Conservation (phyloP, 2,329 filamentous ascomycete genomes). For the Pleomassaria siparia region DNA sequence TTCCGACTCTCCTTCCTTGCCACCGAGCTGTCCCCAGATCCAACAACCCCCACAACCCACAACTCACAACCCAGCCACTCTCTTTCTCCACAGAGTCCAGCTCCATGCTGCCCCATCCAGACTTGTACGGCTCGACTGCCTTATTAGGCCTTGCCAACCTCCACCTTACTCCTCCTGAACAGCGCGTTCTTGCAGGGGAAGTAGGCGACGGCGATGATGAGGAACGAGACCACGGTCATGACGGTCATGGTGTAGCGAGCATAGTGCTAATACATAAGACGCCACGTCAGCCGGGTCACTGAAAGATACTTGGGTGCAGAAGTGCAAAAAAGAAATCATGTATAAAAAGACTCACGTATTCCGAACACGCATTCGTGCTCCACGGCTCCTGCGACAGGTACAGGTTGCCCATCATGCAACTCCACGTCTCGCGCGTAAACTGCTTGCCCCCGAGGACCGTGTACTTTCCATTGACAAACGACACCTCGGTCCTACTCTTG, state of each 20-base stretch:
- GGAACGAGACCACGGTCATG: not conserved
- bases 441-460: conserved; percentile 7
- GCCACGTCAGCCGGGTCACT: not conserved
- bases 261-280: conserved; percentile 5
- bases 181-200: conserved; percentile 8
- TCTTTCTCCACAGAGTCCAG: not conserved
- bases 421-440: conserved; percentile 10
- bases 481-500: conserved; percentile 1
- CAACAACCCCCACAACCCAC: not conserved
- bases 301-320: too few species aligned
- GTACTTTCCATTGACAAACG: conserved; percentile 9
- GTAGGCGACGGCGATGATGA: conserved; percentile 7
- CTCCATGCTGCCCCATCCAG: not conserved
- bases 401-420: conserved; percentile 10
- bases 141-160: not conserved
- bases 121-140: not conserved
- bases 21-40: not conserved
- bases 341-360: conserved; percentile 9
- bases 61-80: too few species aligned
- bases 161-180: conserved; percentile 1
- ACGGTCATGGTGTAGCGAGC: conserved; percentile 8
- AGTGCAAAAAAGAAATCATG: not conserved
- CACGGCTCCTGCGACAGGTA: conserved; percentile 7
- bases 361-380: conserved; percentile 10
- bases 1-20: not conserved